phyloP scores from a whole-genome alignment of 2,329 filamentous ascomycete species.

The Alternaria dauci region DNA sequence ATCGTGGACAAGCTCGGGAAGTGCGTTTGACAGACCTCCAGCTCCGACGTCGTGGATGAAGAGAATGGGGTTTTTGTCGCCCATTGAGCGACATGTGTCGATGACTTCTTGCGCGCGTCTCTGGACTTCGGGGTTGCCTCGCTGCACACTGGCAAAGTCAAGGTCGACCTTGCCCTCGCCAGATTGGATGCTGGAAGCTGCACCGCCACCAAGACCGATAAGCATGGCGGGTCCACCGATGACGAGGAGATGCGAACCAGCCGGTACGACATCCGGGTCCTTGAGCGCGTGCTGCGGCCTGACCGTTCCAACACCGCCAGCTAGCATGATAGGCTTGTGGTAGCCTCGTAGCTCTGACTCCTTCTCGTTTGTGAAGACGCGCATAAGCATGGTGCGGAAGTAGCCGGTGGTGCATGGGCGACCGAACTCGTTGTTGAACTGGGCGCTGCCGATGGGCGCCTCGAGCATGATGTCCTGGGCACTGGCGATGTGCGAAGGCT shows the following conservation, averaged over 20 bases:
- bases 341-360: slow-evolving; percentile 83
- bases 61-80: slow-evolving; percentile 85
- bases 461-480: slow-evolving; percentile 98
- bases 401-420: slow-evolving; percentile 87
- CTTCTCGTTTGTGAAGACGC: slow-evolving; percentile 67
- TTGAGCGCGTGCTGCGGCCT: slow-evolving; percentile 91
- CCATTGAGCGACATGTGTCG: slow-evolving; percentile 87
- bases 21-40: slow-evolving; percentile 82
- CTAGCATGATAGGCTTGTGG: slow-evolving; percentile 99
- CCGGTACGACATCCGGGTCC: slow-evolving; percentile 76
- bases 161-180: slow-evolving; percentile 89
- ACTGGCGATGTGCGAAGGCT: slow-evolving; percentile 89
- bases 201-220: slow-evolving; percentile 93
- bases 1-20: slow-evolving; percentile 91
- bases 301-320: slow-evolving; percentile 92
- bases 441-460: slow-evolving; percentile 90
- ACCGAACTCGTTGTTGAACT: slow-evolving; percentile 98
- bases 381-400: slow-evolving; percentile 86
- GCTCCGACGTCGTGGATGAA: slow-evolving; percentile 99
- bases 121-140: slow-evolving; percentile 97
- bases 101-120: slow-evolving; percentile 97
- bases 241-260: slow-evolving; percentile 90
- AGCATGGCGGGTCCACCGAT: slow-evolving; percentile 97
- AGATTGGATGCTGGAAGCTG: slow-evolving; percentile 88
- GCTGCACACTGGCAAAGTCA: slow-evolving; percentile 96